These are phyloP conservation scores for Aspergillus proliferans DNA, from an alignment of 2,329 filamentous ascomycete species.

Conservation along the genomic window DNA sequence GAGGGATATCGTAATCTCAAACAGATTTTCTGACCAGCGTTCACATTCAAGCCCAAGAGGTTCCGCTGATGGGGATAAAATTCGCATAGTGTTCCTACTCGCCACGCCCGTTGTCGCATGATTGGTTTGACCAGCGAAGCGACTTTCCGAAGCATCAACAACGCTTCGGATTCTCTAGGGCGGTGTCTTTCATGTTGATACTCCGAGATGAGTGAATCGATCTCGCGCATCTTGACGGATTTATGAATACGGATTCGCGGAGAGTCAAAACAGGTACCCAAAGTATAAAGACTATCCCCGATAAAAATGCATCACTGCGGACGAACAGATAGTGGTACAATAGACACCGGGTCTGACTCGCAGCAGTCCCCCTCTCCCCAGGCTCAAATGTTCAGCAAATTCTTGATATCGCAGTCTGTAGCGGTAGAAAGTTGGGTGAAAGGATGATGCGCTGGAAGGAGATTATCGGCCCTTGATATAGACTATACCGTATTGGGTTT, in stretches of 20 bases:
- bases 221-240: constrained; percentile 32
- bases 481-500: not conserved
- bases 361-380: no score
- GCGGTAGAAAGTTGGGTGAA: not conserved
- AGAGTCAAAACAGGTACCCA: no score
- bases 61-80: constrained; percentile 73
- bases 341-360: no score
- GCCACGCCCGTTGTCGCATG: constrained; percentile 82
- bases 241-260: no score
- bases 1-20: constrained; percentile 71
- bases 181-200: constrained; percentile 50
- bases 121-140: constrained; percentile 90
- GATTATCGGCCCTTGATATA: not conserved
- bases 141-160: constrained; percentile 65
- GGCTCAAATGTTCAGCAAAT: no score
- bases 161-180: constrained; percentile 46
- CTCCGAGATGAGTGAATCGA: constrained; percentile 44
- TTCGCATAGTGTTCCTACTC: constrained; percentile 70
- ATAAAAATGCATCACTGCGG: not conserved
- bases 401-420: not conserved
- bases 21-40: constrained; percentile 70
- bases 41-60: constrained; percentile 75
- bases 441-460: not conserved
- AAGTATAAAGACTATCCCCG: not conserved
- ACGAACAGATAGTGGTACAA: no score